Percentiles rank a stretch among this genome's conserved stretches.
Conservation (phyloP, 2,329 filamentous ascomycete species). For the Colletotrichum sansevieriae region DNA sequence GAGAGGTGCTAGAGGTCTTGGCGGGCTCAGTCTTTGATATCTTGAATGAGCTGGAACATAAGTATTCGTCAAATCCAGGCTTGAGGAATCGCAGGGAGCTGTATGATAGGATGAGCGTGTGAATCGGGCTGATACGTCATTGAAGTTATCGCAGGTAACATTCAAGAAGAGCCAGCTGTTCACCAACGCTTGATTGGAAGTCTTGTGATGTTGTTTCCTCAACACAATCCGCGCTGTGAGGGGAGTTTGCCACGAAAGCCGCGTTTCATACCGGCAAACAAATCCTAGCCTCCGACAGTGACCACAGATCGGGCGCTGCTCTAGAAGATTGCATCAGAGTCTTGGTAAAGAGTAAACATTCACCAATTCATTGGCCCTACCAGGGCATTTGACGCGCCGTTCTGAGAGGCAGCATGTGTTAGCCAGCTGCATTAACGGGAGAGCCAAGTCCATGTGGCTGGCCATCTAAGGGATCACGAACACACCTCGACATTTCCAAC, state of each 20-base stretch:
- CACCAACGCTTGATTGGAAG: no score
- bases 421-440: no score
- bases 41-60: no score
- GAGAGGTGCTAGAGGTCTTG: not conserved
- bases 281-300: not conserved
- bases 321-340: not conserved
- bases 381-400: constrained; percentile 1
- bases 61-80: no score
- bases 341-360: not conserved
- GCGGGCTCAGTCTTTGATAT: not conserved
- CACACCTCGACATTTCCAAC: constrained; percentile 7
- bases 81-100: no score
- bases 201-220: no score
- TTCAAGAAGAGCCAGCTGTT: no score
- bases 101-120: no score
- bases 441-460: no score
- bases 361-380: not conserved
- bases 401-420: not conserved
- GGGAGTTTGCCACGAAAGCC: constrained; percentile 3
- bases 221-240: no score
- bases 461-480: not conserved
- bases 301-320: not conserved
- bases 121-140: no score
- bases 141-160: no score
- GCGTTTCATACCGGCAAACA: not conserved